Evolutionary conservation across 2,329 filamentous ascomycete species (phyloP).

Genomic region (Trichoderma brevicompactum): DNA sequence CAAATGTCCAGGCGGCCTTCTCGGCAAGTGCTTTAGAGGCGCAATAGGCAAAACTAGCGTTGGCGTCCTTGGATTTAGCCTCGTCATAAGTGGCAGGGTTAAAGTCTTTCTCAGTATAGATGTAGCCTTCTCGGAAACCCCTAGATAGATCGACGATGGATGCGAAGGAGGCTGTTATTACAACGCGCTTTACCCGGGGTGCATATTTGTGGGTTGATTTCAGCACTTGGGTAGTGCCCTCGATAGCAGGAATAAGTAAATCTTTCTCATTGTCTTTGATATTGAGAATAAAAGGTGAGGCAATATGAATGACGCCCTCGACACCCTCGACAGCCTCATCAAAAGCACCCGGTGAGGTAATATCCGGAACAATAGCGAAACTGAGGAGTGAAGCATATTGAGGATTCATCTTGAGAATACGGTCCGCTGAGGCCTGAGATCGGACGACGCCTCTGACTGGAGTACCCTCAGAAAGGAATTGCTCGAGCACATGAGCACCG

Average conservation of each 20-base stretch:
- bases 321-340: slow-evolving; percentile 7
- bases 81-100: slow-evolving; percentile 46
- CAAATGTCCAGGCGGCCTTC: slow-evolving; percentile 38
- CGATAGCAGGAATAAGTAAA: slow-evolving; percentile 19
- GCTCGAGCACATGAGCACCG: slow-evolving; percentile 19
- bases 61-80: slow-evolving; percentile 28
- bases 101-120: slow-evolving; percentile 51
- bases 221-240: slow-evolving; percentile 13
- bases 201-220: slow-evolving; percentile 15
- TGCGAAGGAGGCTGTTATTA: slow-evolving; percentile 53
- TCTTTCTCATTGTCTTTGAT: slow-evolving; percentile 23
- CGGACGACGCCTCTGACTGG: slow-evolving; percentile 14
- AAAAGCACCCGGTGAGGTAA: slow-evolving; percentile 9
- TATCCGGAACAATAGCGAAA: slow-evolving; percentile 16
- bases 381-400: slow-evolving; percentile 16
- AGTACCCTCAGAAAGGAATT: slow-evolving; percentile 23
- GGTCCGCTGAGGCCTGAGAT: slow-evolving; percentile 23
- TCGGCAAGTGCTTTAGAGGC: slow-evolving; percentile 37
- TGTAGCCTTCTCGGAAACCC: slow-evolving; percentile 21
- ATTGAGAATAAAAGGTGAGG: slow-evolving; percentile 2
- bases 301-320: slow-evolving; percentile 17
- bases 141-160: slow-evolving; percentile 43
- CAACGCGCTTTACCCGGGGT: slow-evolving; percentile 44
- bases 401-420: slow-evolving; percentile 4
- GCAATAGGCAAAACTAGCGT: slow-evolving; percentile 27